Conservation (phyloP, 2,329 filamentous ascomycete species). For the Pseudomassariella vexata region DNA sequence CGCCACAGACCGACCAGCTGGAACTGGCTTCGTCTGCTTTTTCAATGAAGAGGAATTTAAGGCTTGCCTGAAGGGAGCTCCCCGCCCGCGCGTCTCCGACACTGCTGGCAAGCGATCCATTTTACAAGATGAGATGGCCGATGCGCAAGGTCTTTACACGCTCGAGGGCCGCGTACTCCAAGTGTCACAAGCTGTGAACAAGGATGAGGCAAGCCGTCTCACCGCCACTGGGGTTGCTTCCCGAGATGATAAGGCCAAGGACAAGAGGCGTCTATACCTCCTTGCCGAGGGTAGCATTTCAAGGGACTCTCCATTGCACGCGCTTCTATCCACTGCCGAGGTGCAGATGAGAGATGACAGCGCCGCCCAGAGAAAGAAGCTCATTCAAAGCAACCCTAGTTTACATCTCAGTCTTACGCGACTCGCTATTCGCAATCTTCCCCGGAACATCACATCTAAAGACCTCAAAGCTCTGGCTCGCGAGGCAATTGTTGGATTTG, state of each 20-base stretch:
- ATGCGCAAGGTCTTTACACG: slow-evolving; percentile 80
- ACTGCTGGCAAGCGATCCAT: slow-evolving; percentile 68
- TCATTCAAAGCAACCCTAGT: slow-evolving; percentile 86
- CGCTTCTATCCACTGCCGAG: slow-evolving; percentile 71
- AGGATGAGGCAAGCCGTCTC: slow-evolving; percentile 70
- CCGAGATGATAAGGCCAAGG: slow-evolving; percentile 61
- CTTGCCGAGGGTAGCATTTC: slow-evolving; percentile 81
- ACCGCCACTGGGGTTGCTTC: slow-evolving; percentile 66
- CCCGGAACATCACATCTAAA: slow-evolving; percentile 75
- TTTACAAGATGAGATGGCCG: slow-evolving; percentile 77
- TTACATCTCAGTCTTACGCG: slow-evolving; percentile 86
- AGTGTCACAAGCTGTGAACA: slow-evolving; percentile 78
- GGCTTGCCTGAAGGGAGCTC: slow-evolving; percentile 69
- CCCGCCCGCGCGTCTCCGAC: slow-evolving; percentile 45
- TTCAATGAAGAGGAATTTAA: slow-evolving; percentile 69
- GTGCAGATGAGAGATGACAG: slow-evolving; percentile 85
- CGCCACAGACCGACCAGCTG: slow-evolving; percentile 77
- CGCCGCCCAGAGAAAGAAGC: slow-evolving; percentile 76
- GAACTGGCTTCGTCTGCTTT: slow-evolving; percentile 95
- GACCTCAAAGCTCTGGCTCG: slow-evolving; percentile 86
- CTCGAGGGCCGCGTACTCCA: slow-evolving; percentile 84
- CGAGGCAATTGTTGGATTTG: slow-evolving; percentile 90
- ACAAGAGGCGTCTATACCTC: slow-evolving; percentile 86
- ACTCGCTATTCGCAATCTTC: slow-evolving; percentile 86
- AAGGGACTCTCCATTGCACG: slow-evolving; percentile 69